Evolutionary conservation across 148 eudicot species (phyloP), one percentile per base, ranked within the genome.

Genomic region (Pouteria glomerata): DNA sequence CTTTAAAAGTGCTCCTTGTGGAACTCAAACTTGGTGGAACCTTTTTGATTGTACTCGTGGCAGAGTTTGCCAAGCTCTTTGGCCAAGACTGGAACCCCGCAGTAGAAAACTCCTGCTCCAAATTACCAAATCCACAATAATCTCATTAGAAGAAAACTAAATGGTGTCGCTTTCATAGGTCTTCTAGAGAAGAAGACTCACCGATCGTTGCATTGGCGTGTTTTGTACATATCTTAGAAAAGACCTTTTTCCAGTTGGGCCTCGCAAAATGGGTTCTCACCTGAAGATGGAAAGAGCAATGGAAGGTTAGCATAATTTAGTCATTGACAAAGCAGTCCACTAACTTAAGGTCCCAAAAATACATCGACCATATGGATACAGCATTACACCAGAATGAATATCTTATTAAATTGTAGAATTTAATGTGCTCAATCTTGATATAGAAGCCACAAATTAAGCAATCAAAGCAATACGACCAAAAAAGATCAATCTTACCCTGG

Each of bases 241-340:
- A 74, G 18, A 95, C 97, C 76, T 88, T 95, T 84, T 90, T 91
- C 99, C 99, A 92, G 59, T 95, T 91, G 63, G 99, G 99, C 81
- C 82, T 95, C 15, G 96, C 99, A 76, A 95, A 95, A 84, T 91
- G 99, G 4, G 99, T 95, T 41, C 96, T 82, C 48, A 92, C 97
- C 98, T 95, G 84, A 33, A 51, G 55, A 69, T 59, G n/a, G 44
- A 76, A 71, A 63, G 11, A 33, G 35, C 0, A n/a, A 3, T 35
- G 47, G 23, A 27, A 35, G 39, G n/a, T n/a, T n/a, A n/a, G n/a
- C n/a, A n/a, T n/a, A n/a, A n/a, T n/a, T n/a, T n/a, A n/a, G n/a
- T n/a, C n/a, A n/a, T n/a, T n/a, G n/a, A n/a, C n/a, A n/a, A n/a
- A n/a, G n/a, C n/a, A n/a, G n/a, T n/a, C n/a, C n/a, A n/a, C n/a